Conservation (phyloP, 176 grass and related monocot genomes). For the Secale cereale region DNA sequence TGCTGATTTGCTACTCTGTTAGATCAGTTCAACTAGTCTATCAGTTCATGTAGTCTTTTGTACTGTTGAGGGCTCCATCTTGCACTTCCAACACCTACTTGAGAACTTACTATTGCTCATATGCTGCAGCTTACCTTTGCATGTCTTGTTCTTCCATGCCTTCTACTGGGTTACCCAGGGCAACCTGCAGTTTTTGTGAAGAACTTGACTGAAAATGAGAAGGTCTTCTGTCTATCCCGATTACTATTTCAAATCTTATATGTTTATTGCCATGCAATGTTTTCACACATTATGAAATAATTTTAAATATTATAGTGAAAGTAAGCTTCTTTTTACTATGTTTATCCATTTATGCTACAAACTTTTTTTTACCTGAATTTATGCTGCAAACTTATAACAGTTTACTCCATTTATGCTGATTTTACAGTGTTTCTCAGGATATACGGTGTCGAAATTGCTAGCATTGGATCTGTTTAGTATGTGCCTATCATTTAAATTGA, state of each 20-base stretch:
- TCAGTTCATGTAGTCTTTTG: constrained; percentile 25
- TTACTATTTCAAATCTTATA: constrained; percentile 44
- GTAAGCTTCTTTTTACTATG: not conserved
- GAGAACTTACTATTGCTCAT: constrained; percentile 35
- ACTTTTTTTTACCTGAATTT: no score
- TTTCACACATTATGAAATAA: constrained; percentile 9
- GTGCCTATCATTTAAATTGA: not conserved
- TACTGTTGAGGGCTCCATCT: constrained; percentile 3
- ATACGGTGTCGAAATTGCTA: not conserved
- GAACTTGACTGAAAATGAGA: constrained; percentile 75
- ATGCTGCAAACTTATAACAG: no score
- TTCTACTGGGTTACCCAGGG: constrained; percentile 89
- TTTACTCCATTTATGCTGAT: not conserved
- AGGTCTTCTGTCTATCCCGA: constrained; percentile 92
- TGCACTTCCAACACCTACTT: constrained; percentile 5
- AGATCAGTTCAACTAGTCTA: constrained; percentile 55
- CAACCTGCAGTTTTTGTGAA: constrained; percentile 93
- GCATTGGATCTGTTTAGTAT: not conserved
- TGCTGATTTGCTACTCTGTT: constrained; percentile 97
- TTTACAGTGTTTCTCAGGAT: not conserved
- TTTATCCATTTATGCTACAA: not conserved
- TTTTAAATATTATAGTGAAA: not conserved
- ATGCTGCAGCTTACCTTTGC: constrained; percentile 81
- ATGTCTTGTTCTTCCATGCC: constrained; percentile 92
- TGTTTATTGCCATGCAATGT: constrained; percentile 16